Evolutionary conservation across 148 eudicot genomes (phyloP).

Genomic region (Bassia scoparia): DNA sequence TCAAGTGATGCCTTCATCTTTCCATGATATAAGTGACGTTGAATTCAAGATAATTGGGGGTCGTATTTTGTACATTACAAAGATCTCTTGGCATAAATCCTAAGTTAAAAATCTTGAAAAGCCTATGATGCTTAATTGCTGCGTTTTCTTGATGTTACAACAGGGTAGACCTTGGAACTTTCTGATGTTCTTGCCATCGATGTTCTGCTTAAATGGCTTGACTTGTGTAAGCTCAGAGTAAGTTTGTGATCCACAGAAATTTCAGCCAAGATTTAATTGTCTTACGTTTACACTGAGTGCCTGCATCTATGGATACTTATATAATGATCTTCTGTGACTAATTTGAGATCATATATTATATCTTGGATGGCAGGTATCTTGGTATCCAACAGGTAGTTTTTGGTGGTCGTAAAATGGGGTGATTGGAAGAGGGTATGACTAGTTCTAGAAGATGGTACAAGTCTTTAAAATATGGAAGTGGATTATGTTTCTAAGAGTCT

Average conservation of each 20-base stretch:
- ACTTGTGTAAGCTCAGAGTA: constrained; percentile 98
- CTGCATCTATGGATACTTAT: neutral
- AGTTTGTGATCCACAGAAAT: constrained; percentile 19
- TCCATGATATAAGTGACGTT: constrained; percentile 85
- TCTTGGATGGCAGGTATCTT: constrained; percentile 52
- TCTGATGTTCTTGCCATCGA: constrained; percentile 76
- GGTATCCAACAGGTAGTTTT: constrained; percentile 92
- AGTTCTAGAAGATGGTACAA: constrained; percentile 68
- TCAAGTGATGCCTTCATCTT: constrained; percentile 80
- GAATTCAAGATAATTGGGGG: constrained; percentile 99
- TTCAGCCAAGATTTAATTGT: neutral
- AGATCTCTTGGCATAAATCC: constrained; percentile 9
- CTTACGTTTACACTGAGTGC: neutral
- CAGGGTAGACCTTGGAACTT: constrained; percentile 95
- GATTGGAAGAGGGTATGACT: constrained; percentile 98
- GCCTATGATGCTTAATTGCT: neutral
- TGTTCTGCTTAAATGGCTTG: constrained; percentile 84
- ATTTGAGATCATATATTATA: neutral
- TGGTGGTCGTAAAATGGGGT: constrained; percentile 71
- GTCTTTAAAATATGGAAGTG: constrained; percentile 58
- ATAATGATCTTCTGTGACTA: neutral
- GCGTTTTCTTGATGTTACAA: constrained; percentile 18
- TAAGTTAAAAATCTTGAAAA: neutral
- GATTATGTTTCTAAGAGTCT: neutral
- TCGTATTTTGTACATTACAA: constrained; percentile 65